A percentile compares a stretch with the other conserved stretches of the same genome.
phyloP scores from a whole-genome alignment of 2,329 filamentous ascomycete species.

The Ceratocystis colombiana region DNA sequence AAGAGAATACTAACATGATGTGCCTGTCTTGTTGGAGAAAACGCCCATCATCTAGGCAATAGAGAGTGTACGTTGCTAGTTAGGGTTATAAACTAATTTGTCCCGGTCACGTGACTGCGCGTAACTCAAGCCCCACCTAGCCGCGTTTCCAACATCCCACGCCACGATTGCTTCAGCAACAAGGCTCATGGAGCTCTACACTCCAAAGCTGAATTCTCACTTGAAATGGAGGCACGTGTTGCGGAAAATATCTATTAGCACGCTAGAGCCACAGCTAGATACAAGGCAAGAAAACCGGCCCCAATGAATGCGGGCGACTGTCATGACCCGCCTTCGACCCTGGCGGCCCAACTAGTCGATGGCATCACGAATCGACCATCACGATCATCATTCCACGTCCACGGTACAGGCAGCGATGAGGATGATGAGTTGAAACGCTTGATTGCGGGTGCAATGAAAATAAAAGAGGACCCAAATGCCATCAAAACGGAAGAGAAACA shows the following conservation, averaged over 20 bases:
- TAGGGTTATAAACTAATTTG: not conserved
- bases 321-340: slow-evolving; percentile 59
- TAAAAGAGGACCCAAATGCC: slow-evolving; percentile 42
- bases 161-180: not conserved
- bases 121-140: not conserved
- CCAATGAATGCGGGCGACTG: slow-evolving; percentile 9
- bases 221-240: not conserved
- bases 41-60: not conserved
- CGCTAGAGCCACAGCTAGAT: not conserved
- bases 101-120: slow-evolving; percentile 1
- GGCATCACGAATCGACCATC: slow-evolving; percentile 6
- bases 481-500: slow-evolving; percentile 57
- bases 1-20: no score
- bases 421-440: slow-evolving; percentile 67
- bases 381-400: slow-evolving; percentile 45
- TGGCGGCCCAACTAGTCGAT: slow-evolving; percentile 78
- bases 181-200: not conserved
- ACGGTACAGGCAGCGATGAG: slow-evolving; percentile 53
- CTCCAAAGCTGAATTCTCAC: not conserved
- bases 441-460: slow-evolving; percentile 45
- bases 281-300: not conserved
- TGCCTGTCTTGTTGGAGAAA: not conserved
- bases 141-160: slow-evolving; percentile 13
- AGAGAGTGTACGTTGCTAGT: not conserved
- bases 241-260: not conserved